Conservation (phyloP, 169 alveolate species). For the Plasmodium falciparum region DNA sequence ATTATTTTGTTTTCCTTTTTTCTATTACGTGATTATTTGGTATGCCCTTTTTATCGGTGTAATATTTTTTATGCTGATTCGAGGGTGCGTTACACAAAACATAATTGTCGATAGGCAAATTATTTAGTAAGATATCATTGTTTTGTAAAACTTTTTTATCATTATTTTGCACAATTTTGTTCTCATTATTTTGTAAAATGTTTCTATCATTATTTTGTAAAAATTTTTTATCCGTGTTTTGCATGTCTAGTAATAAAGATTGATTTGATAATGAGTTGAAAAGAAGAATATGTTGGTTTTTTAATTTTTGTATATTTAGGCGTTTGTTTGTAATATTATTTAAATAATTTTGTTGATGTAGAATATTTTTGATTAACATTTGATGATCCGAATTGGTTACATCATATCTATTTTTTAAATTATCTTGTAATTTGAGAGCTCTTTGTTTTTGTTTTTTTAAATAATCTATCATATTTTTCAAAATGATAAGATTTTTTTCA, state of each 20-base stretch:
- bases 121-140: neutral
- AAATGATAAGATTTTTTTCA: constrained; percentile 51
- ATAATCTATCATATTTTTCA: constrained; percentile 63
- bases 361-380: constrained; percentile 36
- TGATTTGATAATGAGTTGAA: constrained; percentile 45
- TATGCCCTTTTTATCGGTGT: constrained; percentile 57
- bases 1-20: neutral
- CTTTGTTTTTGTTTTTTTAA: constrained; percentile 56
- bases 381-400: constrained; percentile 58
- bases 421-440: constrained; percentile 50
- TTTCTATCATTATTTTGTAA: neutral
- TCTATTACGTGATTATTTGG: constrained; percentile 31
- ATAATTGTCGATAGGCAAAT: neutral
- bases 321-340: constrained; percentile 51
- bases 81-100: neutral
- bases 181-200: constrained; percentile 3
- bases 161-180: neutral
- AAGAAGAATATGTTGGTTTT: constrained; percentile 32
- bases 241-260: constrained; percentile 39
- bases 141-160: neutral
- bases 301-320: constrained; percentile 39
- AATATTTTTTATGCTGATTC: constrained; percentile 7
- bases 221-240: constrained; percentile 10
- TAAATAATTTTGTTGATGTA: constrained; percentile 67
- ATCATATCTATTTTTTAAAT: constrained; percentile 67